Conservation (phyloP, 208 protist genomes). For the Endotrypanum monterogeii region DNA sequence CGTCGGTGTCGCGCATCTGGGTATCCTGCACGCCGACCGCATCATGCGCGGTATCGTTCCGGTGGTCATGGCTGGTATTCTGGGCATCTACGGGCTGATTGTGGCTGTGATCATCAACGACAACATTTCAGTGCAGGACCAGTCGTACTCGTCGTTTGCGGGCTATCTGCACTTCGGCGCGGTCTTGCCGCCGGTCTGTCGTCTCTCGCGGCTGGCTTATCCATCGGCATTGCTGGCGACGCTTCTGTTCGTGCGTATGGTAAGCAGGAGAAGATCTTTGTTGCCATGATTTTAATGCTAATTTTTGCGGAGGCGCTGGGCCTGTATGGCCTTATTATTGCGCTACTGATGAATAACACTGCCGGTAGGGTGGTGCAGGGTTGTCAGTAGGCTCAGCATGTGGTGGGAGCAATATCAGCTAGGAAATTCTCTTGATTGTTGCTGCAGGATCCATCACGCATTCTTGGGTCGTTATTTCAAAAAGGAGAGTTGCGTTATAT, state of each 20-base stretch:
- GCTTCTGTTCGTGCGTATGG: conserved; percentile 89
- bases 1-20: conserved; percentile 97
- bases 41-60: conserved; percentile 95
- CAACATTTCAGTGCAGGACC: conserved; percentile 73
- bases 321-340: conserved; percentile 99
- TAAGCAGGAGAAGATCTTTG: conserved; percentile 98
- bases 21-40: conserved; percentile 95
- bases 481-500: not conserved
- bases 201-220: conserved; percentile 97
- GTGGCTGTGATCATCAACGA: conserved; percentile 97
- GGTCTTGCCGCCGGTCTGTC: conserved; percentile 95
- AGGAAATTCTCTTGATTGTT: not conserved
- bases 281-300: conserved; percentile 95
- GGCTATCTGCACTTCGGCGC: conserved; percentile 90
- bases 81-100: conserved; percentile 99
- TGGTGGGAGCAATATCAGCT: not conserved
- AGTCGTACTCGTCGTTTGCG: conserved; percentile 71
- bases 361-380: conserved; percentile 59
- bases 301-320: conserved; percentile 99
- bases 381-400: conserved; percentile 1
- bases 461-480: not conserved
- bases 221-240: conserved; percentile 99
- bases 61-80: conserved; percentile 96
- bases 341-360: conserved; percentile 94
- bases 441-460: not conserved